A percentile compares a stretch with the other conserved stretches of the same genome.
Evolutionary conservation across 352 stramenopile genomes (phyloP).

Genomic region (Thalassiosira livingstoniorum): DNA sequence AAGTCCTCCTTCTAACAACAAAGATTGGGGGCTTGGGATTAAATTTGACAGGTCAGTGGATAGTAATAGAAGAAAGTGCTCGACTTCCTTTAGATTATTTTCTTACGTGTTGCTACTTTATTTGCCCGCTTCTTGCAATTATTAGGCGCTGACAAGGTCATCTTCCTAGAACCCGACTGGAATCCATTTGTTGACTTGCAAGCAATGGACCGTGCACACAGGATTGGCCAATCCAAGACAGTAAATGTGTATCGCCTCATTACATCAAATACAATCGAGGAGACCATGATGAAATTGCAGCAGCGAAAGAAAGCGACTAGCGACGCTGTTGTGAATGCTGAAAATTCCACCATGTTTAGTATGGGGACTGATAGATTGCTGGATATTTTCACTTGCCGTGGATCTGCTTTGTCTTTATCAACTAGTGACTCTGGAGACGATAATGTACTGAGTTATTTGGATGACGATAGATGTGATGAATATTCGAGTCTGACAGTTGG

Average conservation of each 20-base stretch:
- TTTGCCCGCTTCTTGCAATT: no score
- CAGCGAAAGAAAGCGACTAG: slow-evolving; percentile 77
- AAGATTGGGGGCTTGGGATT: slow-evolving; percentile 94
- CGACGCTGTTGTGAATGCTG: slow-evolving; percentile 83
- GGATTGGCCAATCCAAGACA: slow-evolving; percentile 78
- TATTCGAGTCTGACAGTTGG: slow-evolving; percentile 68
- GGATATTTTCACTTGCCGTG: slow-evolving; percentile 78
- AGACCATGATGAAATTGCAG: slow-evolving; percentile 83
- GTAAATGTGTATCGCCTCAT: slow-evolving; percentile 84
- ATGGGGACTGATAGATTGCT: slow-evolving; percentile 85
- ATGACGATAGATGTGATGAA: slow-evolving; percentile 61
- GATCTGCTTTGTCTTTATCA: background rate
- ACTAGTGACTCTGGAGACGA: slow-evolving; percentile 27
- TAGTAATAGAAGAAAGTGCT: no score
- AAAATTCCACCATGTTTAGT: slow-evolving; percentile 86
- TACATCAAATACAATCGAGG: slow-evolving; percentile 79
- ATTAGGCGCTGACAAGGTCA: slow-evolving; percentile 93
- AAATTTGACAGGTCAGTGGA: slow-evolving; percentile 90
- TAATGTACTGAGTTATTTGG: slow-evolving; percentile 59
- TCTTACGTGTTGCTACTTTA: no score
- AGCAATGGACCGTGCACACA: slow-evolving; percentile 84
- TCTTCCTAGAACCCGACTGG: slow-evolving; percentile 98
- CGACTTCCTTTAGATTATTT: no score
- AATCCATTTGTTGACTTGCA: slow-evolving; percentile 97
- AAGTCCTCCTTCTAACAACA: slow-evolving; percentile 96